phyloP scores from a whole-genome alignment of 2,329 filamentous ascomycete species.

The Hypoxylon sp. region DNA sequence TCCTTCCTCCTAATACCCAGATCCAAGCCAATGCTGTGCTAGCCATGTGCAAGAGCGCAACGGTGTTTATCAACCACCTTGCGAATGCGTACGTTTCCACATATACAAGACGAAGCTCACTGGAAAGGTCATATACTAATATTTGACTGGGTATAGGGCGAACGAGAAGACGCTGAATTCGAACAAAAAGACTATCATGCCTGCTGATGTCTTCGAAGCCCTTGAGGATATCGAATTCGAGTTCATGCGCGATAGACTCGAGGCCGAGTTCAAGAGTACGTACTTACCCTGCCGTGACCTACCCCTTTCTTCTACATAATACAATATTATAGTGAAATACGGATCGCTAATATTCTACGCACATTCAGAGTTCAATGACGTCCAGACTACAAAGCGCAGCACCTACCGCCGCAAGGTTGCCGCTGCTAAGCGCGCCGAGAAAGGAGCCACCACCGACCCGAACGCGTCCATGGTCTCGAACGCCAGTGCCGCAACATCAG shows the following conservation, averaged over 20 bases:
- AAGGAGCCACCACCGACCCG: constrained; percentile 49
- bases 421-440: constrained; percentile 69
- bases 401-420: constrained; percentile 79
- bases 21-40: constrained; percentile 86
- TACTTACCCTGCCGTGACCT: neutral
- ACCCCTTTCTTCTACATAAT: neutral
- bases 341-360: constrained; percentile 19
- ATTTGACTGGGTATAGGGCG: constrained; percentile 65
- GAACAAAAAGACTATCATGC: constrained; percentile 84
- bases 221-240: constrained; percentile 83
- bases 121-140: neutral
- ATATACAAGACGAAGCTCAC: neutral
- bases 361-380: constrained; percentile 76
- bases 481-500: constrained; percentile 37
- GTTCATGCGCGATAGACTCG: constrained; percentile 77
- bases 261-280: constrained; percentile 82
- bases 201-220: constrained; percentile 81
- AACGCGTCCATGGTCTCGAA: constrained; percentile 54
- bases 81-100: constrained; percentile 74
- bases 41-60: constrained; percentile 85
- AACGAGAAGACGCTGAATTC: constrained; percentile 77
- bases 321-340: neutral
- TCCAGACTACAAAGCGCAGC: constrained; percentile 81
- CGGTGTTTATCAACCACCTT: constrained; percentile 86
- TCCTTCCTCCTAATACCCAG: constrained; percentile 84